These are phyloP conservation scores for Tetraselmis chui DNA, from an alignment of 139 green algal genomes.

Conservation along the genomic window DNA sequence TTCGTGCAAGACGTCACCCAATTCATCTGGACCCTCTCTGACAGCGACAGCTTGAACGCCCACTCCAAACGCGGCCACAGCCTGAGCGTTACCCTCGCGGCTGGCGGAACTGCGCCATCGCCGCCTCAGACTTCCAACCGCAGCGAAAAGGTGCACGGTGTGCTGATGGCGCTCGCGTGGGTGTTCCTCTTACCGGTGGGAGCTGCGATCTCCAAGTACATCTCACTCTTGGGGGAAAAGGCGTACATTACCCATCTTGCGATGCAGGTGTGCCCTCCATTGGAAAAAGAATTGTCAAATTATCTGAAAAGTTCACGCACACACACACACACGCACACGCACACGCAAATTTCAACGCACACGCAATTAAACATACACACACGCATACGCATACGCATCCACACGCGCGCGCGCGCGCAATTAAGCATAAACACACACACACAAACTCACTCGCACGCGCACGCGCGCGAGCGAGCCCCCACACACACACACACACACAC, in stretches of 20 bases:
- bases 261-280: neutral
- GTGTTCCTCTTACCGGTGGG: neutral
- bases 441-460: too few species aligned
- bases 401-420: neutral
- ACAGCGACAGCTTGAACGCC: neutral
- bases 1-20: neutral
- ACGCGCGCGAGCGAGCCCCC: too few species aligned
- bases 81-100: neutral
- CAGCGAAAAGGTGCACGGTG: neutral
- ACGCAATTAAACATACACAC: too few species aligned
- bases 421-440: too few species aligned
- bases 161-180: constrained; percentile 1
- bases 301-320: too few species aligned
- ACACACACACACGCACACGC: neutral
- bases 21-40: neutral
- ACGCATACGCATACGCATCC: neutral
- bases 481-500: too few species aligned
- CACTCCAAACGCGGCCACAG: neutral
- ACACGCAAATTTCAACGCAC: neutral
- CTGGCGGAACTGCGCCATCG: too few species aligned
- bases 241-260: neutral
- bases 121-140: neutral
- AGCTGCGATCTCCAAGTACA: neutral
- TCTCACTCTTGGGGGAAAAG: neutral
- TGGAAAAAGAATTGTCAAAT: too few species aligned